Percentiles rank a stretch among this genome's conserved stretches.
phyloP scores from a whole-genome alignment of 805 yeast species.

The Candida palmyrensis region DNA sequence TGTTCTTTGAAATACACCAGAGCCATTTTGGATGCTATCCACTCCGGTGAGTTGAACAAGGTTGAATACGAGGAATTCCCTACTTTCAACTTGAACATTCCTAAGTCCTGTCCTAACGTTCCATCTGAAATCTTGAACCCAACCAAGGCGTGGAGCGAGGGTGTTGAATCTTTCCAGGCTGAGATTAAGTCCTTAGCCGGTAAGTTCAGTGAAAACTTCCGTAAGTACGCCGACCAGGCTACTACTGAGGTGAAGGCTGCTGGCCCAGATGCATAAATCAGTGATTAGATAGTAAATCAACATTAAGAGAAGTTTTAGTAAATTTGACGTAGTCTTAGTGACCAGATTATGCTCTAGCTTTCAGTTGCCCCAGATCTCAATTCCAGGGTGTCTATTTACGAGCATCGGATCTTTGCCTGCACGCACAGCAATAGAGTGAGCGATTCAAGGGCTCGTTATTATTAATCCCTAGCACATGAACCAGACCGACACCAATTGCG shows the following conservation, averaged over 20 bases:
- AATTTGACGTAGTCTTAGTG: no score
- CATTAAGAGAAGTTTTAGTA: no score
- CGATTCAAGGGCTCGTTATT: no score
- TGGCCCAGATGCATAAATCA: constrained; percentile 58
- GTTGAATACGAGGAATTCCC: constrained; percentile 82
- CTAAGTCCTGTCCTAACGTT: constrained; percentile 75
- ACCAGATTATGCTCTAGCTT: no score
- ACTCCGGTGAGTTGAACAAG: constrained; percentile 78
- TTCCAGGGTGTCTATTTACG: no score
- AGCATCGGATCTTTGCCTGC: no score
- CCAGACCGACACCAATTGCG: no score
- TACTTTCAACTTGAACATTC: constrained; percentile 81
- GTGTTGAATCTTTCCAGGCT: constrained; percentile 31
- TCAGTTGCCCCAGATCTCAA: no score
- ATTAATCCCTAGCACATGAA: no score
- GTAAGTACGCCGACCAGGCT: constrained; percentile 75
- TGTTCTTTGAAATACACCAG: constrained; percentile 97
- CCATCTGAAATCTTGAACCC: constrained; percentile 87
- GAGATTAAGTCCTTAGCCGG: constrained; percentile 59
- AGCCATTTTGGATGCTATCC: constrained; percentile 91
- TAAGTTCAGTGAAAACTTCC: constrained; percentile 82
- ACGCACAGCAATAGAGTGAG: no score
- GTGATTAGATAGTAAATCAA: not conserved
- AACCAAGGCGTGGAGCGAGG: constrained; percentile 65
- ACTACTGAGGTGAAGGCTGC: constrained; percentile 87